Percentiles rank a stretch among this genome's conserved stretches.
These are phyloP conservation scores for Plasmodium billcollinsi DNA, from an alignment of 169 alveolate genomes.

Conservation along the genomic window DNA sequence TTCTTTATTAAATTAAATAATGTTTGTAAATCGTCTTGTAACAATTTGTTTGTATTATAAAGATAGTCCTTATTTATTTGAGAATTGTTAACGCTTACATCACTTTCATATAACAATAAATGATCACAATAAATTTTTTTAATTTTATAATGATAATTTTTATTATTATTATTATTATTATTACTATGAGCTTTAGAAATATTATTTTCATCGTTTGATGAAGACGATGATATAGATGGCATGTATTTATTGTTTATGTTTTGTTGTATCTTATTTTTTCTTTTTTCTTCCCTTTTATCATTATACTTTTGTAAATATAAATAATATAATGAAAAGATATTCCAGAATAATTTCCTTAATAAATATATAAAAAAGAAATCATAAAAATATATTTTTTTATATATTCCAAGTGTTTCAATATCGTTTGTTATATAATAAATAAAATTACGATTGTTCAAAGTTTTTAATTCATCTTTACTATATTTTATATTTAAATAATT, in stretches of 20 bases:
- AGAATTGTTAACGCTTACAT: conserved; percentile 46
- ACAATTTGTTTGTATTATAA: conserved; percentile 37
- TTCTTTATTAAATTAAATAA: conserved; percentile 38
- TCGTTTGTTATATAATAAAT: conserved; percentile 50
- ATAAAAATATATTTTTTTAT: conserved; percentile 63
- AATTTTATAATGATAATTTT: no score
- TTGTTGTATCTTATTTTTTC: neutral
- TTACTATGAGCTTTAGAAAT: neutral
- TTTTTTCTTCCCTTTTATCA: neutral
- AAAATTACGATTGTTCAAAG: conserved; percentile 14
- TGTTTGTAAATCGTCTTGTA: conserved; percentile 26
- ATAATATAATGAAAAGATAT: conserved; percentile 51
- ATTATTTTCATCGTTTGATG: neutral
- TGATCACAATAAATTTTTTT: neutral
- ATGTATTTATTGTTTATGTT: neutral
- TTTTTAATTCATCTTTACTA: conserved; percentile 20
- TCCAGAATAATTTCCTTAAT: conserved; percentile 69
- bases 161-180: no score
- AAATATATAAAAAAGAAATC: conserved; percentile 72
- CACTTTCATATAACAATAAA: conserved; percentile 55
- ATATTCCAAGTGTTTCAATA: conserved; percentile 33
- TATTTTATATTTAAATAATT: conserved; percentile 40
- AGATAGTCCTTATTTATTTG: conserved; percentile 21
- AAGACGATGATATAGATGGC: neutral
- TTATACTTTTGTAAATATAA: conserved; percentile 6